A percentile compares a stretch with the other conserved stretches of the same genome.
Evolutionary conservation across 2,329 filamentous ascomycete genomes (phyloP).

Genomic region (Pseudocercospora crystallina): DNA sequence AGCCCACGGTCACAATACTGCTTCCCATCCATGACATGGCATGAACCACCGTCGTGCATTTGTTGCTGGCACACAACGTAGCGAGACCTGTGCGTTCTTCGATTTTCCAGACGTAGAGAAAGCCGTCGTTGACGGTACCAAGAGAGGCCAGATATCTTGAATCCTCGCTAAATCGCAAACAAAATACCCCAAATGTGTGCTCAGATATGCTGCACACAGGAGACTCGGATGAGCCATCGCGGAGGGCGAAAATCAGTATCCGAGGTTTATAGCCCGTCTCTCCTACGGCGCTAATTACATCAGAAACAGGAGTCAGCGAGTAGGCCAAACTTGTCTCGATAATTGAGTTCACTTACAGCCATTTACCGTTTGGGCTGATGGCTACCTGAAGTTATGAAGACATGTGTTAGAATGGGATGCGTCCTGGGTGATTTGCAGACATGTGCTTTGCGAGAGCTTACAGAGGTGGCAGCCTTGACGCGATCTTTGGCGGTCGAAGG

Average conservation of each 20-base stretch:
- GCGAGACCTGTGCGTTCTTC: slow-evolving; percentile 79
- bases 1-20: slow-evolving; percentile 79
- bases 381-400: slow-evolving; percentile 41
- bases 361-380: slow-evolving; percentile 81
- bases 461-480: slow-evolving; percentile 90
- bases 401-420: too few relatives aligned
- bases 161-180: slow-evolving; percentile 85
- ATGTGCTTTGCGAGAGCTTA: slow-evolving; percentile 39
- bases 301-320: too few relatives aligned
- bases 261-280: slow-evolving; percentile 92
- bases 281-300: slow-evolving; percentile 63
- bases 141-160: slow-evolving; percentile 84
- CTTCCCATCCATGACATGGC: slow-evolving; percentile 90
- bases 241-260: slow-evolving; percentile 83
- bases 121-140: slow-evolving; percentile 87
- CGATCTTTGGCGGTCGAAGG: slow-evolving; percentile 87
- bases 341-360: slow-evolving; percentile 47
- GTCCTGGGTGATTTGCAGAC: too few relatives aligned
- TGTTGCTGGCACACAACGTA: slow-evolving; percentile 80
- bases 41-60: slow-evolving; percentile 83
- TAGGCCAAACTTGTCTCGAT: too few relatives aligned
- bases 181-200: slow-evolving; percentile 84
- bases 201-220: slow-evolving; percentile 85
- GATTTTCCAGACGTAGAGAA: slow-evolving; percentile 86
- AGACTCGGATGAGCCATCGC: slow-evolving; percentile 71